Conservation (phyloP, 192 early-diverging fungal species). For the Backusella circina region DNA sequence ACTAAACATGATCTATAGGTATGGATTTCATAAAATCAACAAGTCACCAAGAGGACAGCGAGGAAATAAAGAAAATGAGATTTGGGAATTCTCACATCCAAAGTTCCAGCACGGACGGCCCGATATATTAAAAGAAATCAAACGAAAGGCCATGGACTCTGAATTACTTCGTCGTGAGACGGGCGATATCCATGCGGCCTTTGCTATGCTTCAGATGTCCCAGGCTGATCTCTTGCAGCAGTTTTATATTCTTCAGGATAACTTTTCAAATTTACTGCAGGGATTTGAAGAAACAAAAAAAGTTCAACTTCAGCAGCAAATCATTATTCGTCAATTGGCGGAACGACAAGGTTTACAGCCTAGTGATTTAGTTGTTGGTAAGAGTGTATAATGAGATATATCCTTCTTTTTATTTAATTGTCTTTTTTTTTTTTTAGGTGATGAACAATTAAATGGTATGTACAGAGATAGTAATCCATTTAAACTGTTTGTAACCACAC, state of each 20-base stretch:
- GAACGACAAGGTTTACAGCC: slow-evolving; percentile 7
- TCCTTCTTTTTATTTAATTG: not conserved
- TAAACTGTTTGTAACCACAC: not conserved
- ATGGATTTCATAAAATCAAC: slow-evolving; percentile 90
- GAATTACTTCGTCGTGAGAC: slow-evolving; percentile 71
- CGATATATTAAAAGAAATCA: slow-evolving; percentile 85
- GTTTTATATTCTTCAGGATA: slow-evolving; percentile 68
- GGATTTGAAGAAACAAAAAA: slow-evolving; percentile 70
- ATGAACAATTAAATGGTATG: not conserved
- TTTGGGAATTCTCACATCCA: slow-evolving; percentile 88
- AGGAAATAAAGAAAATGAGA: slow-evolving; percentile 81
- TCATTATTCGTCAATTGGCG: slow-evolving; percentile 38
- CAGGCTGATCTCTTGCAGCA: slow-evolving; percentile 74
- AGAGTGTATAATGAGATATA: too few relatives aligned
- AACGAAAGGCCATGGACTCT: slow-evolving; percentile 89
- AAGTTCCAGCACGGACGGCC: slow-evolving; percentile 73
- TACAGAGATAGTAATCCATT: not conserved
- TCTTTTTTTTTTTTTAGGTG: not conserved
- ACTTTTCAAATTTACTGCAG: slow-evolving; percentile 65
- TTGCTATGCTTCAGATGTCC: slow-evolving; percentile 72
- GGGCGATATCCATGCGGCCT: slow-evolving; percentile 70
- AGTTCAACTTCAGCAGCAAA: slow-evolving; percentile 67
- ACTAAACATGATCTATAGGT: slow-evolving; percentile 31
- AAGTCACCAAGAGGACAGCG: slow-evolving; percentile 84
- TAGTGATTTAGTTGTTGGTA: not conserved